Base-by-base conservation (phyloP, 306 rosid genomes). In the Dalbergia oliveri region DNA sequence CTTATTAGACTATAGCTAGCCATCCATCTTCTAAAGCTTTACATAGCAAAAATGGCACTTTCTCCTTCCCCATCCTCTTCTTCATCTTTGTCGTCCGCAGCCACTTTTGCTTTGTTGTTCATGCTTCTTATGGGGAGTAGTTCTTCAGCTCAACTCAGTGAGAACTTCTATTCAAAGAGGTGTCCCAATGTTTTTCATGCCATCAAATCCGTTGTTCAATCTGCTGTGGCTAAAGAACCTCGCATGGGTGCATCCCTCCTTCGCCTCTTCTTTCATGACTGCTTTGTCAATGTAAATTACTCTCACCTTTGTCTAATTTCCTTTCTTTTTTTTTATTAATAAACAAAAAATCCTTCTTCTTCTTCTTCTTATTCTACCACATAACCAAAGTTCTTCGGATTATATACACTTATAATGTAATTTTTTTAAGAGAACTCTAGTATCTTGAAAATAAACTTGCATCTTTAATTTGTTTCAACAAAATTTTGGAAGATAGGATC, bases 201-300 rank as follows among this genome's bases (percentile, higher is more conserved):
- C 0, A 84, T 89, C 0, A 70, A 79, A 47, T 80, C 87, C 0
- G 90, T 86, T 9, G 92, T 94, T 59, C 72, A 62, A 21, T 78
- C 91, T 3, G 97, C 93, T 0, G 69, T 94, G 0, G 68, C 89
- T 6, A 88, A 80, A 56, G 91, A 90, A 57, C 76, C 69, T 18
- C 97, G 97, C 53, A 84, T 88, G 51, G 98, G 94, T 45, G 98
- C 86, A 26, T 92, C 97, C 60, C 84, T 94, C 1, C 89, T 94
- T 57, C 98, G 98, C 54, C 90, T 94, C 13, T 80, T 70, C 85
- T 94, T 94, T 43, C 98, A 94, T 44, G 98, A 94, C 33, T 94
- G 98, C 84, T 94, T 94, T 14, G 97, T 92, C 84, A 87, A 94
- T 63, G 98, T 94, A 87, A 86, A 60, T 81, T 15, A 49, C 66